Conservation (phyloP, 768 basidiomycete genomes). For the Boletus subcaerulescens region DNA sequence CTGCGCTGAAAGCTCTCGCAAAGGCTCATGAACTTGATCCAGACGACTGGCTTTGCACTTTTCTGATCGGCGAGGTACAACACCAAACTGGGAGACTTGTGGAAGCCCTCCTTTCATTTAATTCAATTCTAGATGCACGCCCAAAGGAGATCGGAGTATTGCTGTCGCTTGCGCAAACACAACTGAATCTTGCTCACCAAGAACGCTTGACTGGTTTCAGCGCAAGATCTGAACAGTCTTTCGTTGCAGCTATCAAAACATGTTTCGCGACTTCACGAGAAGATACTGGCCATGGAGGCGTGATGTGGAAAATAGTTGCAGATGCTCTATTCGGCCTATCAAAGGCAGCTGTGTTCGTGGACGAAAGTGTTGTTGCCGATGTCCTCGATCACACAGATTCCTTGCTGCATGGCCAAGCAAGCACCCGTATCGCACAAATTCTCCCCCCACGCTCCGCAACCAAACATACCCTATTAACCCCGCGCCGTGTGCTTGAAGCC, state of each 20-base stretch:
- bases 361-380: conserved; percentile 39
- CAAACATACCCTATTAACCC: conserved; percentile 25
- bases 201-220: conserved; percentile 70
- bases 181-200: conserved; percentile 65
- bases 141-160: conserved; percentile 72
- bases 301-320: conserved; percentile 81
- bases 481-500: conserved; percentile 43
- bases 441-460: conserved; percentile 33
- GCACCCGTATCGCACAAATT: conserved; percentile 41
- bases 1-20: conserved; percentile 82
- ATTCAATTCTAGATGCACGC: conserved; percentile 49
- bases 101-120: conserved; percentile 70
- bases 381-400: conserved; percentile 35
- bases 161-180: conserved; percentile 66
- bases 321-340: conserved; percentile 76
- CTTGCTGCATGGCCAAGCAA: conserved; percentile 39
- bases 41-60: conserved; percentile 78
- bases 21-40: conserved; percentile 72
- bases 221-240: conserved; percentile 70
- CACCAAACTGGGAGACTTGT: conserved; percentile 70
- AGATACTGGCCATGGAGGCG: conserved; percentile 60
- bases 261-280: conserved; percentile 48
- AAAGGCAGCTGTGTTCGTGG: conserved; percentile 44
- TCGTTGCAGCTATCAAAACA: conserved; percentile 55
- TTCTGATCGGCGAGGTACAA: conserved; percentile 83